phyloP scores from a whole-genome alignment of 2,329 filamentous ascomycete genomes.

The Aspergillus neoniger region DNA sequence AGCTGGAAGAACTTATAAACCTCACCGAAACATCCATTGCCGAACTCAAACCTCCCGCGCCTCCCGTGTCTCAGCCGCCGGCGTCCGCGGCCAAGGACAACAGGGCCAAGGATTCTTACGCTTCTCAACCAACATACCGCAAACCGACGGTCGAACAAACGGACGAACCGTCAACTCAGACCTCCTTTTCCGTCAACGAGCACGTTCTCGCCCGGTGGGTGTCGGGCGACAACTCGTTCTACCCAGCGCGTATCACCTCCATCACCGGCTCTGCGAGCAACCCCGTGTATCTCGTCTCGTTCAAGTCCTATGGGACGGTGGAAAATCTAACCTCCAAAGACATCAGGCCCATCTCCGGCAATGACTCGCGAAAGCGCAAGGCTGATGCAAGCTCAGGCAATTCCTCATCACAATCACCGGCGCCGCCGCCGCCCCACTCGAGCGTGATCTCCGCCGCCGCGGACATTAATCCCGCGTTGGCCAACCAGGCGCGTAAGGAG shows the following conservation, averaged over 20 bases:
- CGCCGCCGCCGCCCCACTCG: conserved; percentile 45
- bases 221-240: conserved; percentile 85
- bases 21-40: conserved; percentile 78
- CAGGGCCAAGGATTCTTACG: conserved; percentile 80
- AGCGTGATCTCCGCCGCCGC: conserved; percentile 67
- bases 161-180: conserved; percentile 55
- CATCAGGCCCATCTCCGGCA: conserved; percentile 71
- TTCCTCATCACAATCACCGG: conserved; percentile 45
- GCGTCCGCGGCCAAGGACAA: conserved; percentile 65
- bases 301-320: conserved; percentile 81
- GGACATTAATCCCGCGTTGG: conserved; percentile 65
- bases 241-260: conserved; percentile 87
- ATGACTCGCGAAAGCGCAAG: conserved; percentile 76
- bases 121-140: conserved; percentile 64
- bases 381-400: conserved; percentile 71
- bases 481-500: conserved; percentile 65
- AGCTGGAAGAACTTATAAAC: conserved; percentile 79
- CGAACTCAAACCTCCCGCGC: conserved; percentile 68
- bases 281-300: conserved; percentile 91
- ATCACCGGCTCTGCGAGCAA: conserved; percentile 90
- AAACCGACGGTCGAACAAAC: conserved; percentile 44
- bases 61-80: conserved; percentile 51
- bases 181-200: conserved; percentile 82
- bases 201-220: conserved; percentile 87
- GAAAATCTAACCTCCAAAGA: conserved; percentile 82